Base-by-base conservation (phyloP, 176 grass and related monocot genomes). In the Raddia distichophylla region DNA sequence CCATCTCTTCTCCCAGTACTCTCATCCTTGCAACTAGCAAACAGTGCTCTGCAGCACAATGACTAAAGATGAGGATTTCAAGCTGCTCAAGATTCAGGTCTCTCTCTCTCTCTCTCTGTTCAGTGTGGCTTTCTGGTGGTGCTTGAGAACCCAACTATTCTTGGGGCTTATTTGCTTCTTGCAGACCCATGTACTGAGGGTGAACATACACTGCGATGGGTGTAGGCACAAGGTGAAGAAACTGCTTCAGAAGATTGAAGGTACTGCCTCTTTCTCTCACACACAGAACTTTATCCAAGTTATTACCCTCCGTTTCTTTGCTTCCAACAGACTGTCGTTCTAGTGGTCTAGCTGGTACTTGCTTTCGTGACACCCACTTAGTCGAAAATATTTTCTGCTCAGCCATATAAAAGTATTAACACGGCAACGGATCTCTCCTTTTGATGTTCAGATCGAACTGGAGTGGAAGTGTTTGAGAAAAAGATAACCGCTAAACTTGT, bases 151-250 rank as follows among this genome's bases (percentile, higher is more conserved):
- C 75, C 20, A 74, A 78, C 81, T 91, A 35, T 75, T 85, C 33
- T 75, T 79, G 64, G 43, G 43, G 34, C 14, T 62, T 74, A 49
- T n/a, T 63, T 77, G 32, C 48, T 83, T 27, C 58, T 87, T 86
- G 86, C 87, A 99, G 96, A 99, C 93, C 63, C 89, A 95, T 88
- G 80, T 91, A 13, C 82, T 99, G 45, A 95, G 83, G 76, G 96
- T 99, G 83, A 93, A 95, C 89, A 99, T 99, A 93, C 96, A 99
- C 89, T 99, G 96, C 67, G 93, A 99, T 67, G 96, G 96, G 18
- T 99, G 96, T 80, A 95, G 70, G 93, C 86, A 75, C 75, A 93
- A 99, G 86, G 96, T 99, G 69, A 99, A 96, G 93, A 99, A 95
- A 77, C 80, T 90, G 75, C 96, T 99, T 56, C 89, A 89, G 75